Base-by-base conservation (phyloP, 1,284 basidiomycete species). In the Papiliotrema flavescens region DNA sequence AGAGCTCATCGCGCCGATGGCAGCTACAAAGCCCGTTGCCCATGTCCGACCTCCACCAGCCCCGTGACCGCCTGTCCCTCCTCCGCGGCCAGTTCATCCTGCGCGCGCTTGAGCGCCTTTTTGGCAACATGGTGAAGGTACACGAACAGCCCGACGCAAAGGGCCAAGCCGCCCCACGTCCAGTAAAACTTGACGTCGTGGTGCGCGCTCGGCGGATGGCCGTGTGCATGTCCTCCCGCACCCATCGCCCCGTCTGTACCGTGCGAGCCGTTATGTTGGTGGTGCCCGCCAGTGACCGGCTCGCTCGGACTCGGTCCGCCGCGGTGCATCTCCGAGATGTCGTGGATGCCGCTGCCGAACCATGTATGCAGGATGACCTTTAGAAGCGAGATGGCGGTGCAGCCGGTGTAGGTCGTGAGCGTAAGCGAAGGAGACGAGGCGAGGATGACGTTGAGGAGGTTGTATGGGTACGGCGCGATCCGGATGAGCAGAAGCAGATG, bases 381-480 rank as follows among this genome's bases (percentile, higher is more conserved):
- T 56, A 75, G 76, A 35, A 80, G 65, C 2, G 77, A 76, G 4
- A 80, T 49, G 1, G 79, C 80, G 0, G 80, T 81, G 64, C 79
- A 80, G 37, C 64, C 62, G 2, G 76, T 75, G 63, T 80, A 81
- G 9, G 77, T 80, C 51, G 69, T 65, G 39, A 80, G 64, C 1
- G 75, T 71, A 32, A 81, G 67, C 3, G 77, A 72, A 6, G 75
- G 74, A 2, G 77, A 77, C 39, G 76, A 77, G n/a, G 80, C 80
- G 20, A 81, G 75, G 14, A 81, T 73, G 41, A 78, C 79, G 67
- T 81, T 81, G 65, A 81, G 76, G 42, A 81, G 70, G 64, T 81
- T 80, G 77, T 79, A 80, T 2, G 72, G 79, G 60, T 80, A 80
- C 5, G 79, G 79, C 4, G 79, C 79, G 17, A 80, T 69, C 23